Conservation (phyloP, 2,329 filamentous ascomycete species). For the Raffaelea arxii region DNA sequence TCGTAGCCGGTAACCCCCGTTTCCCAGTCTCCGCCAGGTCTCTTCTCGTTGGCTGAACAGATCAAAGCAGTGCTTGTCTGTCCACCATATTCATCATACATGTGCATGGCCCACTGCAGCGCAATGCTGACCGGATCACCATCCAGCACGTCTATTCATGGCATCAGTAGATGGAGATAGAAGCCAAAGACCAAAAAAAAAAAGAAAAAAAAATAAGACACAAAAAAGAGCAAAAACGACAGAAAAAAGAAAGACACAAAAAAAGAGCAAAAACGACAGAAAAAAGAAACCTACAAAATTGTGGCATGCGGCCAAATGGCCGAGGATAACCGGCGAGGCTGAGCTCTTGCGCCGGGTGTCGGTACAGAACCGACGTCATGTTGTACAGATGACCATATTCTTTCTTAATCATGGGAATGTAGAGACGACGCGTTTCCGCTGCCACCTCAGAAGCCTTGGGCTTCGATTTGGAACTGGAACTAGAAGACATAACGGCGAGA, state of each 20-base stretch:
- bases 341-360: conserved; percentile 38
- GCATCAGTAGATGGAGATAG: no score
- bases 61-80: conserved; percentile 51
- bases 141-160: conserved; percentile 37
- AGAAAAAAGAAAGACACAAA: not conserved
- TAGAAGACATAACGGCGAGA: conserved; percentile 31
- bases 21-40: conserved; percentile 74
- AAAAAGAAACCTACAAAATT: conserved; percentile 24
- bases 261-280: not conserved
- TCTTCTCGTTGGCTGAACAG: conserved; percentile 66
- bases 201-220: conserved; percentile 5
- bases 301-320: conserved; percentile 27
- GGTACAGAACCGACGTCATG: conserved; percentile 49
- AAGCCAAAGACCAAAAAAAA: not conserved
- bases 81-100: conserved; percentile 27
- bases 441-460: conserved; percentile 61
- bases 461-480: conserved; percentile 29
- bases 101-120: conserved; percentile 39
- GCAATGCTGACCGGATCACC: conserved; percentile 53
- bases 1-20: conserved; percentile 51
- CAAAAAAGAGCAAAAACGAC: conserved; percentile 24
- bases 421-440: conserved; percentile 60
- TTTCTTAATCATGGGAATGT: conserved; percentile 54
- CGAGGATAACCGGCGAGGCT: conserved; percentile 24
- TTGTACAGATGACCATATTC: conserved; percentile 45